Evolutionary conservation across 1,284 basidiomycete species (phyloP).

Genomic region (Clitocybe nebularis): DNA sequence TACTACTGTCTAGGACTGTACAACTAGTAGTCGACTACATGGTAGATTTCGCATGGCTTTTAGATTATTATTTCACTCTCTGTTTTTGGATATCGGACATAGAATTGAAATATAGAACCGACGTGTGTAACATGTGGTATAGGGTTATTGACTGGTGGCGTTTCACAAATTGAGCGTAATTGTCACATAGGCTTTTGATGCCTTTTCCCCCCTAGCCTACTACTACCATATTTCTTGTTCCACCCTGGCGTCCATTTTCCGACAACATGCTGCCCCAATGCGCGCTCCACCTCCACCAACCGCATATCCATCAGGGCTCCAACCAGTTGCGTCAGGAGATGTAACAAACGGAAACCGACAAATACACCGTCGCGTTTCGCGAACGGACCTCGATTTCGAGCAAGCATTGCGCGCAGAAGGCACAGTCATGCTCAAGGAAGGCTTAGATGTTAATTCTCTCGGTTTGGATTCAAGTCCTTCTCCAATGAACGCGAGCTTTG

Average conservation of each 20-base stretch:
- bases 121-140: slow-evolving; percentile 4
- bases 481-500: slow-evolving; percentile 27
- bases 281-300: slow-evolving; percentile 48
- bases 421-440: slow-evolving; percentile 65
- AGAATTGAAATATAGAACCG: background rate
- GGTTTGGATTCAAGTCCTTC: slow-evolving; percentile 45
- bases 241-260: slow-evolving; percentile 44
- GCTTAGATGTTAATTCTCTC: slow-evolving; percentile 61
- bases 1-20: slow-evolving; percentile 16
- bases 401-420: slow-evolving; percentile 60
- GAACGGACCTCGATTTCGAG: slow-evolving; percentile 77
- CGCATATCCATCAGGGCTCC: slow-evolving; percentile 49
- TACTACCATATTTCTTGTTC: slow-evolving; percentile 15
- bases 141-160: background rate
- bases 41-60: slow-evolving; percentile 10
- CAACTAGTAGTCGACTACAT: slow-evolving; percentile 16
- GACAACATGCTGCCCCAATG: slow-evolving; percentile 40
- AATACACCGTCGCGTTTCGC: slow-evolving; percentile 51
- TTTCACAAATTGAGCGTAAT: background rate
- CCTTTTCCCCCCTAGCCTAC: background rate
- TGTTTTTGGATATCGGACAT: background rate
- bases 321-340: slow-evolving; percentile 53
- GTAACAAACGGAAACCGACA: slow-evolving; percentile 32
- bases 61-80: slow-evolving; percentile 5
- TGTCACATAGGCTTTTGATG: background rate